phyloP scores from a whole-genome alignment of 306 rosid genomes.

The Castanea sativa region DNA sequence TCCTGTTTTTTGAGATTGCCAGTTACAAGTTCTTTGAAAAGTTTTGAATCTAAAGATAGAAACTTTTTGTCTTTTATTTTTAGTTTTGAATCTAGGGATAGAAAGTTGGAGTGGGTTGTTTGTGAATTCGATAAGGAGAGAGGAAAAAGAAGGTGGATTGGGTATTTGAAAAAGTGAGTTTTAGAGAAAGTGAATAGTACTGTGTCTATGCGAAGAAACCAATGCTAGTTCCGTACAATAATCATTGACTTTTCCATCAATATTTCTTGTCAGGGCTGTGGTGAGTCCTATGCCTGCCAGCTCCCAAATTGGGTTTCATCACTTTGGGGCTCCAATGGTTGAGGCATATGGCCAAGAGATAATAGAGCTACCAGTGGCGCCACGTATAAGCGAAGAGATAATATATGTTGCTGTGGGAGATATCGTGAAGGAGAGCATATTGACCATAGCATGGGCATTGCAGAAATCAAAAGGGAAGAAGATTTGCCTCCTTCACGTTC shows the following conservation, averaged over 20 bases:
- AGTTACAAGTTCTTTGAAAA: no score
- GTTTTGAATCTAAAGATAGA: background rate
- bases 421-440: conserved; percentile 56
- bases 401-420: conserved; percentile 70
- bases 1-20: no score
- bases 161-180: no score
- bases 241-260: conserved; percentile 3
- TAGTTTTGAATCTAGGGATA: background rate
- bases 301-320: no score
- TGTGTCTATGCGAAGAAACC: no score
- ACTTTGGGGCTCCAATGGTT: conserved; percentile 4
- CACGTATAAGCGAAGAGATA: conserved; percentile 41
- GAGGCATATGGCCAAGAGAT: background rate
- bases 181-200: no score
- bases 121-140: background rate
- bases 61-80: background rate
- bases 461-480: conserved; percentile 72
- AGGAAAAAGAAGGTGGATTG: no score
- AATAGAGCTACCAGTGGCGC: no score
- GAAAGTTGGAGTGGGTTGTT: conserved; percentile 10
- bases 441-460: conserved; percentile 60
- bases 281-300: conserved; percentile 5
- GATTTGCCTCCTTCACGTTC: conserved; percentile 65
- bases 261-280: conserved; percentile 38
- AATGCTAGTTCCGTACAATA: background rate